Evolutionary conservation across 805 yeast species (phyloP), one percentile per base, ranked within the genome.

Genomic region (Wickerhamiella kazuoi): DNA sequence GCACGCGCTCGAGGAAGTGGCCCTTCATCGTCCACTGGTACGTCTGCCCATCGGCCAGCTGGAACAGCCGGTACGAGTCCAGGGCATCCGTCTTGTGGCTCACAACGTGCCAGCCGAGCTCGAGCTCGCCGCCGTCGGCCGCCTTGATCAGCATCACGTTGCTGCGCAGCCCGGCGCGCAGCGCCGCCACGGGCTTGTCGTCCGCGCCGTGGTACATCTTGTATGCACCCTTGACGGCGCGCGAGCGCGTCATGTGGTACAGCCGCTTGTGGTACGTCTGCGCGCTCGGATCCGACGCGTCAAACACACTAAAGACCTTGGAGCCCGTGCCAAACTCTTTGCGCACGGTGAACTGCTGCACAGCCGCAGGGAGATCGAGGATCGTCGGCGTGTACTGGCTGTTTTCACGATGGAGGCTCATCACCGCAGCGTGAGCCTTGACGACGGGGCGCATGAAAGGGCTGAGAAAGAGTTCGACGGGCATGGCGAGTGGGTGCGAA

Each of bases 21-120:
- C 77, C 79, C 38, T 63, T 63, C 24, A 67, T 64, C 3, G 80
- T 72, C 80, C 81, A 75, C 49, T 75, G 80, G 48, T 72, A 74
- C 4, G 71, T 69, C 36, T 52, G 47, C 8, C 80, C 80, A 51
- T 74, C 76, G 3, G 74, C 64, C 36, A 75, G 60, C 32, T 69
- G 67, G 53, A 75, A 75, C 62, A 69, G 62, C 47, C 79, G 62
- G 53, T 74, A 74, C 44, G 69, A 61, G 48, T 73, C 80, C 30
- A 64, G 61, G 2, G 76, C 77, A 52, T 74, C 80, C 18, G 71
- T 77, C 37, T 68, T 55, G 48, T 74, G 79, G 41, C 65, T 65
- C 30, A 74, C 63, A 23, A 70, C 62, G 52, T 73, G 79, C 76
- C 79, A 71, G 13, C 80, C 80, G 28, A 73, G 60, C 50, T 73